These are phyloP conservation scores for Citrullus mucosospermus DNA, from an alignment of 306 rosid genomes.

Conservation along the genomic window DNA sequence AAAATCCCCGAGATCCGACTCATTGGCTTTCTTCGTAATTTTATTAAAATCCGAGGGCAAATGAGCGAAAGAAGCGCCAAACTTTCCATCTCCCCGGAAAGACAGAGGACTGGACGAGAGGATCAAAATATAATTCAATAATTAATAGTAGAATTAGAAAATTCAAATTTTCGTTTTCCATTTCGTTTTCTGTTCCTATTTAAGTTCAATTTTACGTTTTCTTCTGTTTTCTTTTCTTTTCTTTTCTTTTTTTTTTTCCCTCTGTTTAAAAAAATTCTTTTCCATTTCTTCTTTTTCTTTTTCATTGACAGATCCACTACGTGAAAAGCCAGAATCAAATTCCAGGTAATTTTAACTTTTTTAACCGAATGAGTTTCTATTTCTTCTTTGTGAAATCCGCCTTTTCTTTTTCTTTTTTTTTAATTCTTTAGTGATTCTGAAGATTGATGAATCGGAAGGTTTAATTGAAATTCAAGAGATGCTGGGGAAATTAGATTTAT, in stretches of 20 bases:
- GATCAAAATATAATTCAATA: background rate
- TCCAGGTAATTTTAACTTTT: background rate
- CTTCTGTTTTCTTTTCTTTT: background rate
- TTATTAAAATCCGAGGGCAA: background rate
- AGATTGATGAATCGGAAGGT: background rate
- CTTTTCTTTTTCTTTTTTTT: background rate
- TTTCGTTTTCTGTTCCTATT: background rate
- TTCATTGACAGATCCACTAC: background rate
- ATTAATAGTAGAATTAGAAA: background rate
- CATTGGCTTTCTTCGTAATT: background rate
- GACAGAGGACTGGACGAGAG: background rate
- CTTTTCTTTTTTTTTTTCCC: no score
- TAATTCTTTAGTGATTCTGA: background rate
- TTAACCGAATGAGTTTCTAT: background rate
- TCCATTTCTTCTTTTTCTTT: background rate
- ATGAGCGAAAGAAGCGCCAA: slow-evolving; percentile 3
- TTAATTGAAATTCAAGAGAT: background rate
- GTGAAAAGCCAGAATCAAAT: background rate
- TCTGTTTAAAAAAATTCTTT: background rate
- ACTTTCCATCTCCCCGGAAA: background rate
- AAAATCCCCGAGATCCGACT: background rate
- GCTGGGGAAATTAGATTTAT: no score
- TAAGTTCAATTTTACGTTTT: background rate
- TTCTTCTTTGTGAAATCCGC: background rate
- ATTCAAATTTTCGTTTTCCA: background rate